Evolutionary conservation across 129 eudicot genomes (phyloP), one percentile per base, ranked within the genome.

Genomic region (Pulicaria dysenterica): DNA sequence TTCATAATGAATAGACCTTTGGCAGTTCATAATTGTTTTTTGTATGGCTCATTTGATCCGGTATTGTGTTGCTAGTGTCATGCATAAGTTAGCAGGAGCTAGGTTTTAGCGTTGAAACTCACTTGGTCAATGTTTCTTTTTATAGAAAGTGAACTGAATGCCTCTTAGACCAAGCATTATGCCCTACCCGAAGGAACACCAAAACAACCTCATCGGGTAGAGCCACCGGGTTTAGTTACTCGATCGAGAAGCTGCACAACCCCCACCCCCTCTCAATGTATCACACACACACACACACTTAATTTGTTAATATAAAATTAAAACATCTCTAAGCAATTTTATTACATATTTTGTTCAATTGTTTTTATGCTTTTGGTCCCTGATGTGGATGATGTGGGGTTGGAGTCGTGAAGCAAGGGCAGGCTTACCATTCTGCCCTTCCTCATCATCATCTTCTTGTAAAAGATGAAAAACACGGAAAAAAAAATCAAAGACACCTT

Each of bases 1-100:
- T 49, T 13, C 59, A 53, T 42, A 41, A 7, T 36, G 34, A 55
- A 58, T 57, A 4, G 41, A n/a, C 46, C 48, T 62, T 51, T 45
- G 17, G 47, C 64, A 7, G 46, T 41, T 60, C 51, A 51, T 61
- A n/a, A 58, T 64, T 46, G n/a, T 1, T 8, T 14, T 49, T 73
- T 51, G 31, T 42, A 40, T 51, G 71, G 66, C 64, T 40, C 17
- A 7, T 70, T 54, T 39, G 36, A 16, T 64, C 13, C 13, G 49
- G 48, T 10, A 12, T 14, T 13, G 14, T 64, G 64, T 74, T 64
- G 44, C 73, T 54, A 14, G 38, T 55, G 73, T 54, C 65, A 55
- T 43, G 64, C 70, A 49, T 73, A 61, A 40, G 24, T 60, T 12
- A 36, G 12, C 60, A 36, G 53, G 48, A 73, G 48, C 42, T 38